Evolutionary conservation across 192 early-diverging fungal species (phyloP).

Genomic region (Podila horticola): DNA sequence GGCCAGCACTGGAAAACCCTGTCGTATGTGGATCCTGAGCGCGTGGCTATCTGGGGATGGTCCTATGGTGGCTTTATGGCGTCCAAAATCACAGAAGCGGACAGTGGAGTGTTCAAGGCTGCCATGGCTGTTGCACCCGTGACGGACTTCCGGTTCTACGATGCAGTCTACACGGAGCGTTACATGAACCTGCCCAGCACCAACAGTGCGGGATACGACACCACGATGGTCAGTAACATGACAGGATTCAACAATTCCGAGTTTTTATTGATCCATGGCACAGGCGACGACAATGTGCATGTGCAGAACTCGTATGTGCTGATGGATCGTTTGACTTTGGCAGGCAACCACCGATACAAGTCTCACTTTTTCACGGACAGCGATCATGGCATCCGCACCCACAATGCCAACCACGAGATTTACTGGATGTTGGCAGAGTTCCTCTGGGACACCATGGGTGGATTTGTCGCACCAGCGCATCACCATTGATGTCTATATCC

Average conservation of each 20-base stretch:
- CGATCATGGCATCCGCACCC: slow-evolving; percentile 86
- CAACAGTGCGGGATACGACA: slow-evolving; percentile 83
- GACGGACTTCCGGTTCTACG: slow-evolving; percentile 81
- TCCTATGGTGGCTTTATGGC: slow-evolving; percentile 94
- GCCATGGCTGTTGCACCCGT: slow-evolving; percentile 97
- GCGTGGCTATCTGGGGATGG: slow-evolving; percentile 97
- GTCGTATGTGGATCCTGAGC: slow-evolving; percentile 81
- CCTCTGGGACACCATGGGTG: slow-evolving; percentile 43
- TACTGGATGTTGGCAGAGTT: slow-evolving; percentile 37
- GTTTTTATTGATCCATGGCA: slow-evolving; percentile 92
- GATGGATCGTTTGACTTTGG: slow-evolving; percentile 78
- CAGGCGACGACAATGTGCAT: slow-evolving; percentile 88
- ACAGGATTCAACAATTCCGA: slow-evolving; percentile 80
- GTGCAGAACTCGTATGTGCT: slow-evolving; percentile 90
- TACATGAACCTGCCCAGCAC: slow-evolving; percentile 91
- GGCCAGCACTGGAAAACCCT: slow-evolving; percentile 72
- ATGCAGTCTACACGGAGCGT: slow-evolving; percentile 96
- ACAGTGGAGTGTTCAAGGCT: slow-evolving; percentile 82
- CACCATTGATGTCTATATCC: slow-evolving; percentile 11
- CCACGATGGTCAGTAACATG: slow-evolving; percentile 81
- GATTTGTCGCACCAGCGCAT: slow-evolving; percentile 31
- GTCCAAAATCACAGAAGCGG: slow-evolving; percentile 83
- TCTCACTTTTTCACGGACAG: slow-evolving; percentile 92
- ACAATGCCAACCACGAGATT: slow-evolving; percentile 76
- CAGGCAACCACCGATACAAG: slow-evolving; percentile 79